Percentiles rank a stretch among this genome's conserved stretches.
phyloP scores from a whole-genome alignment of 1,284 basidiomycete genomes.

The Ceratobasidium sp. region DNA sequence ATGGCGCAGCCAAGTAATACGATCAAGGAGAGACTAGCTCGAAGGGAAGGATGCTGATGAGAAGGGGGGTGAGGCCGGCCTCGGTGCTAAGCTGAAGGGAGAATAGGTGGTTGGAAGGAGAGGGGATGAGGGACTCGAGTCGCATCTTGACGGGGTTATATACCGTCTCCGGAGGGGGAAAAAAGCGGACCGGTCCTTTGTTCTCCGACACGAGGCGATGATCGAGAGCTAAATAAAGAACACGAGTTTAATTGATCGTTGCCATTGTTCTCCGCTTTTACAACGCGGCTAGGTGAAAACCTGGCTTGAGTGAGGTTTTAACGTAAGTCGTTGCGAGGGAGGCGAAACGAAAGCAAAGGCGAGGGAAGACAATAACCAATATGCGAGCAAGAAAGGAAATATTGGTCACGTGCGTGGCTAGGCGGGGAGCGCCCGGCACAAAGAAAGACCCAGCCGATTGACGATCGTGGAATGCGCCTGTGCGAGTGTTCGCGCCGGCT shows the following conservation, averaged over 20 bases:
- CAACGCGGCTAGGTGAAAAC: constrained; percentile 8
- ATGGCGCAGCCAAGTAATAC: constrained; percentile 42
- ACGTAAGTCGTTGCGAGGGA: background rate
- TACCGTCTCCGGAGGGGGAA: constrained; percentile 5
- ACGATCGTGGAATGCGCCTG: too few species aligned
- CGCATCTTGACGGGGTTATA: constrained; percentile 17
- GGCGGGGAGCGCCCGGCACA: background rate
- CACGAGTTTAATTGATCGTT: constrained; percentile 1
- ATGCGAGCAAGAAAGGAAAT: constrained; percentile 12
- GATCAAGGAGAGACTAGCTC: constrained; percentile 43
- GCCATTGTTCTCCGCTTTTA: constrained; percentile 32
- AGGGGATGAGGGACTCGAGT: constrained; percentile 9
- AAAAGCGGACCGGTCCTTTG: constrained; percentile 13
- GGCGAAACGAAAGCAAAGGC: constrained; percentile 8
- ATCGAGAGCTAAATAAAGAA: constrained; percentile 31
- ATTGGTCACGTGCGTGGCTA: constrained; percentile 10
- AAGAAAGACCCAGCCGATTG: too few species aligned
- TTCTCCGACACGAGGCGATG: constrained; percentile 29
- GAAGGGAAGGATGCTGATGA: constrained; percentile 39
- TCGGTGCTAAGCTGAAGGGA: constrained; percentile 30
- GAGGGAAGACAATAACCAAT: constrained; percentile 11
- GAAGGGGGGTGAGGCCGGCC: constrained; percentile 41
- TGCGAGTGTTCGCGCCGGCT: too few species aligned
- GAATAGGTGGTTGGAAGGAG: constrained; percentile 22
- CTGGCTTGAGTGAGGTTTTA: background rate